Base-by-base conservation (phyloP, 768 basidiomycete species). In the Amyloporia xantha region DNA sequence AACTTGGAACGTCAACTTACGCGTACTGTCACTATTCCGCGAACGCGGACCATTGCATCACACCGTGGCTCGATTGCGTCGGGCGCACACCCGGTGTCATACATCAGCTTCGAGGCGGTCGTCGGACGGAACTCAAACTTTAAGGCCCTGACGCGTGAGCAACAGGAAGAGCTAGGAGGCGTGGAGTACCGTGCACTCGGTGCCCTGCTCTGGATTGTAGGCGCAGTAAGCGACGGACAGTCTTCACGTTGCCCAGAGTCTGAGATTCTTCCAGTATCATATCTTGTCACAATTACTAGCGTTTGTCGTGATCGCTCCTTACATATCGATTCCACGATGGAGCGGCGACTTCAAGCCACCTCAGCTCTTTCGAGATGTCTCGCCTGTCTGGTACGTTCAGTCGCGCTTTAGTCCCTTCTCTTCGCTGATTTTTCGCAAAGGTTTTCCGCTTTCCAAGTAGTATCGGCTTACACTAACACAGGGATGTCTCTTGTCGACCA, bases 161-260 rank as follows among this genome's bases (percentile, higher is more conserved):
- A 97, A 59, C 69, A 89, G 56, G 92, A 95, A 55, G 91, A 96
- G 63, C 69, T 98, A 4, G 93, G 93, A 3, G 94, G 95, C 17
- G 86, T 96, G 5, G 95, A 99, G 63, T 98, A 89, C 61, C 77
- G 92, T 9, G 88, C 86, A 11, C 68, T 96, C 54, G 84, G 82
- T 38, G 79, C 84, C 2, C 64, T 96, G 43, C 69, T 92, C 9
- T 94, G 88, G 86, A 77, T 94, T 48, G 79, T 95, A 30, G 76
- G 76, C 10, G 62, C 68, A 27, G 91, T 94, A 62, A 59, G 87
- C 73, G 27, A 28, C 44, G 5, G 23, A 36, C 24, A 11, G n/a
- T 35, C 12, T 17, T 4, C 33, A 15, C 11, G 9, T 33, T n/a
- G n/a, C 20, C 13, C 21, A n/a, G 10, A 37, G 53, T 15, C 24